A percentile compares a stretch with the other conserved stretches of the same genome.
Evolutionary conservation across 2,329 filamentous ascomycete species (phyloP).

Genomic region (Fusarium setosum): DNA sequence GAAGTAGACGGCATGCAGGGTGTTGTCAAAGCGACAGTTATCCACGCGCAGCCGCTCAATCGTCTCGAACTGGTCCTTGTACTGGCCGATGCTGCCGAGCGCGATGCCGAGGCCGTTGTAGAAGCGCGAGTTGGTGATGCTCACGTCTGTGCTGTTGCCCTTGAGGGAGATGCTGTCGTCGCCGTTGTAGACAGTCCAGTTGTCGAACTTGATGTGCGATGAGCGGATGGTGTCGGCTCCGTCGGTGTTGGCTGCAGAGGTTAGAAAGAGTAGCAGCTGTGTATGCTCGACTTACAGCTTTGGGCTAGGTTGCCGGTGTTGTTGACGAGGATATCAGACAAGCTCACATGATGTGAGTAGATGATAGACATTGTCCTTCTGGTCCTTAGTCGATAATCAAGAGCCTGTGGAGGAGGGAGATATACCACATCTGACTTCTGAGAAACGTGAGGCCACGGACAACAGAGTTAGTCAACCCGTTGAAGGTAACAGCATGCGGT

Average conservation of each 20-base stretch:
- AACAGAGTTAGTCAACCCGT: constrained; percentile 58
- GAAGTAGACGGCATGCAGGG: constrained; percentile 61
- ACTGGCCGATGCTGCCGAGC: constrained; percentile 68
- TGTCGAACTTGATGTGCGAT: constrained; percentile 61
- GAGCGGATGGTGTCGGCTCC: constrained; percentile 64
- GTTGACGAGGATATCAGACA: constrained; percentile 65
- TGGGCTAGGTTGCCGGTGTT: constrained; percentile 53
- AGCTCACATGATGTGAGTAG: constrained; percentile 56
- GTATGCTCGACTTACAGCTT: constrained; percentile 14
- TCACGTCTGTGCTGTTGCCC: constrained; percentile 64
- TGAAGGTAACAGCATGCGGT: constrained; percentile 62
- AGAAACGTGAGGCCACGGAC: constrained; percentile 62
- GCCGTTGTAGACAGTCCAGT: constrained; percentile 55
- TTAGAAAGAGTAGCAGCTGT: neutral
- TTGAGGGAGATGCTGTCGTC: constrained; percentile 62
- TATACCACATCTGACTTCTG: constrained; percentile 68
- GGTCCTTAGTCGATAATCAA: neutral
- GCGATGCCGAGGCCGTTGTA: constrained; percentile 64
- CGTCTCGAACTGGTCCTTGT: constrained; percentile 58
- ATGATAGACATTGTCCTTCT: constrained; percentile 61
- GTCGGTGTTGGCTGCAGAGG: constrained; percentile 50
- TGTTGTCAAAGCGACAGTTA: constrained; percentile 59
- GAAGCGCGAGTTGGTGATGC: constrained; percentile 60
- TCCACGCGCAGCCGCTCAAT: constrained; percentile 61
- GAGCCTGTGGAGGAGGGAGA: too few relatives aligned